Base-by-base conservation (phyloP, 306 rosid species). In the Albizia julibrissin region DNA sequence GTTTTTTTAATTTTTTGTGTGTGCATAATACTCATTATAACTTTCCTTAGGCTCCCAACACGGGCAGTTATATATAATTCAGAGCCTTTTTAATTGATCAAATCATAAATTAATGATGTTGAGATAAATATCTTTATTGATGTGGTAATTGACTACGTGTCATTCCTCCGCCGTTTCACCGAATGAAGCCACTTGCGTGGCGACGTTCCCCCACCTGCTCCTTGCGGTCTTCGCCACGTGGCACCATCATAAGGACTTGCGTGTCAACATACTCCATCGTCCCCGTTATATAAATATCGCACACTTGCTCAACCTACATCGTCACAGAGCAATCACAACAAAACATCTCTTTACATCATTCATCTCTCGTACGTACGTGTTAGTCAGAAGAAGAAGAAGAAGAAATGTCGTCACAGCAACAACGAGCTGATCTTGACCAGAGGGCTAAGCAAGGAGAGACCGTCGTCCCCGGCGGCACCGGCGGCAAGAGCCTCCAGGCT, bases 381-480 rank as follows among this genome's bases (percentile, higher is more conserved):
- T 21, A 52, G 6, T 50, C 58, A 18, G 1, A 16, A 50, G 7
- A 4, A 52, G n/a, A 6, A 52, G n/a, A 8, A 69, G 74, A 22
- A 34, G 6, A 3, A 75, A 46, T 21, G 62, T 19, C 90, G 21
- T 84, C 92, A 2, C 49, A 61, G 5, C 90, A 94, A 66, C 27
- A 84, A 4, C 65, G 87, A 1, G 54, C 70, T 27, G 91, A 89
- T 7, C 92, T 94, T 27, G 95, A 93, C 34, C 87, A 82, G 0
- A 91, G 65, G 83, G 97, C 95, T 13, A 89, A 54, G 78, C 92
- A 87, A 1, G 98, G 97, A 18, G 91, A 94, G 80, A 91, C 92
- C 1, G 95, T 94, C 9, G 88, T 93, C 26, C 93, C 95, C 1
- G 97, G 97, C 34, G 98, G 98, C 42, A 94, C 97, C 4, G 97